These are phyloP conservation scores for Aquilaria agallochum DNA, from an alignment of 441 rosid genomes.

Conservation along the genomic window DNA sequence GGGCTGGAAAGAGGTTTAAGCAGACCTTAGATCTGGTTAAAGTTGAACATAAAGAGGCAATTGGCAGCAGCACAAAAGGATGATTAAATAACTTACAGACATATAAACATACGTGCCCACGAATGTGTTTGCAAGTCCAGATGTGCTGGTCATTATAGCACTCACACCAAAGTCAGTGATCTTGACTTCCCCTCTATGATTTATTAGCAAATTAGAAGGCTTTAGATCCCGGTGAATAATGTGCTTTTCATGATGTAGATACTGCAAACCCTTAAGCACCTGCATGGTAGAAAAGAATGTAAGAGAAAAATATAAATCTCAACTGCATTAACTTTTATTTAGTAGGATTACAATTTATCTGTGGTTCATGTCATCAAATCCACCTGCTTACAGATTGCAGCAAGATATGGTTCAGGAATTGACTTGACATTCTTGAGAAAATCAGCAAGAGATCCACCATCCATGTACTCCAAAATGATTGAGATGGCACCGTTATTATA, in stretches of 20 bases:
- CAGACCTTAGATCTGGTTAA: not conserved
- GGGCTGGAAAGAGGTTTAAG: conserved; percentile 43
- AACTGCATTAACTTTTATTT: not conserved
- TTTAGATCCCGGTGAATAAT: conserved; percentile 93
- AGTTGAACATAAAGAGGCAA: not conserved
- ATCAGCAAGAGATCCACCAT: conserved; percentile 94
- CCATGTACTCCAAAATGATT: conserved; percentile 95
- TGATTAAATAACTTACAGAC: conserved; percentile 67
- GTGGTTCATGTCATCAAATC: not conserved
- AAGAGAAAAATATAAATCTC: conserved; percentile 7
- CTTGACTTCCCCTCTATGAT: conserved; percentile 95
- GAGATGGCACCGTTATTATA: conserved; percentile 85
- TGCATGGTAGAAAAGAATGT: conserved; percentile 16
- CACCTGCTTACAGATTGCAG: conserved; percentile 90
- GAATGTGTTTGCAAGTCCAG: conserved; percentile 79
- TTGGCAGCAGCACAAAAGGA: not conserved
- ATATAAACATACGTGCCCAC: conserved; percentile 91
- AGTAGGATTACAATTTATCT: not conserved
- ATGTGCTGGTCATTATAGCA: conserved; percentile 75
- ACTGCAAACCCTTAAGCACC: conserved; percentile 84
- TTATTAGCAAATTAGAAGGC: conserved; percentile 89
- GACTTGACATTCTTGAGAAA: conserved; percentile 65
- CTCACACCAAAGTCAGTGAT: conserved; percentile 98
- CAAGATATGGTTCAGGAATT: conserved; percentile 78
- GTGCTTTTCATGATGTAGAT: conserved; percentile 90